phyloP scores from a whole-genome alignment of 2,329 filamentous ascomycete species.

The Scytalidium lignicola region DNA sequence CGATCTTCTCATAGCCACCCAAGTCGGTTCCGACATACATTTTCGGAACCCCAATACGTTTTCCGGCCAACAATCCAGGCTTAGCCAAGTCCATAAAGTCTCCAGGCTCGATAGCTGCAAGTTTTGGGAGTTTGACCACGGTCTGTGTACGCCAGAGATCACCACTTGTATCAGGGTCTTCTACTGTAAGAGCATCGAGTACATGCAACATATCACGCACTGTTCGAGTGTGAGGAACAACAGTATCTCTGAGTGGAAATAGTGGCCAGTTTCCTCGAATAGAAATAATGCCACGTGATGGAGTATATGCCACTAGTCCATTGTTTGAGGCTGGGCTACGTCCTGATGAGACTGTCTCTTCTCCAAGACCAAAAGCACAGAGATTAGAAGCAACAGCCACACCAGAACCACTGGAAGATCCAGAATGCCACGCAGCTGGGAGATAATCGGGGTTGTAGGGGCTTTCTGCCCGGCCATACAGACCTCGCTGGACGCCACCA shows the following conservation, averaged over 20 bases:
- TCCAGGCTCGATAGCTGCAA: too few species aligned
- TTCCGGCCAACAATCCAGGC: too few species aligned
- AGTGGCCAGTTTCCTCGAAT: conserved; percentile 49
- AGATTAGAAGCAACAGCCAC: conserved; percentile 45
- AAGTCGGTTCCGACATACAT: too few species aligned
- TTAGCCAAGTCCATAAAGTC: too few species aligned
- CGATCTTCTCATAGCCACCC: too few species aligned
- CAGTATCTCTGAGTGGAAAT: conserved; percentile 50
- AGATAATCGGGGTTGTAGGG: conserved; percentile 51
- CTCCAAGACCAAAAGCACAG: conserved; percentile 47
- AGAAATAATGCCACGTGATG: conserved; percentile 46
- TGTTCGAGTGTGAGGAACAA: conserved; percentile 47
- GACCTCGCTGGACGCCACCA: conserved; percentile 51
- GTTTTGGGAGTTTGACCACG: too few species aligned
- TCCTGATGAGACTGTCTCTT: conserved; percentile 52
- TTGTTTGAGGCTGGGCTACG: conserved; percentile 53
- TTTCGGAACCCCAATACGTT: too few species aligned
- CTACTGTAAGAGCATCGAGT: conserved; percentile 40
- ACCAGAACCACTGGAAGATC: conserved; percentile 52
- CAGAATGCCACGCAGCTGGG: conserved; percentile 50
- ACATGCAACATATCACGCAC: conserved; percentile 45
- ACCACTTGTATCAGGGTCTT: conserved; percentile 35
- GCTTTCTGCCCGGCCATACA: conserved; percentile 51
- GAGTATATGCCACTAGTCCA: conserved; percentile 49
- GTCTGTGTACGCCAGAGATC: conserved; percentile 56